A percentile compares a stretch with the other conserved stretches of the same genome.
Evolutionary conservation across 2,329 filamentous ascomycete genomes (phyloP).

Genomic region (Amylocarpus encephaloides): DNA sequence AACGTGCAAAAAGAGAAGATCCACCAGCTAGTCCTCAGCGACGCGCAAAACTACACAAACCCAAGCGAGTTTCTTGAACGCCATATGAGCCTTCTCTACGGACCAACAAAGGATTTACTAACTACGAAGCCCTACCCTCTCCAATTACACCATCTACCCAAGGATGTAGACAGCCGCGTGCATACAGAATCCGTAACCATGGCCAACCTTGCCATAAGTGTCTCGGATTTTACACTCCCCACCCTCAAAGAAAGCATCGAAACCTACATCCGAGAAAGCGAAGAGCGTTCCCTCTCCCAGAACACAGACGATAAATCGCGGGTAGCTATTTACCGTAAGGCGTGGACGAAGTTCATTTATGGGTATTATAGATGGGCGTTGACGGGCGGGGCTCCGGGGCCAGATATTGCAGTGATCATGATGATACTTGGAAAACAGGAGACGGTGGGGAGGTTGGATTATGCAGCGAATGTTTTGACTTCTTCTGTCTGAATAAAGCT

Average conservation of each 20-base stretch:
- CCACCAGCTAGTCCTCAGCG: slow-evolving; percentile 43
- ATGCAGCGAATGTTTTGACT: slow-evolving; percentile 15
- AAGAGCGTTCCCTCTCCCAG: too few relatives aligned
- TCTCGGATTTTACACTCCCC: background rate
- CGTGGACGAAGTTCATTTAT: slow-evolving; percentile 41
- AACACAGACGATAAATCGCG: too few relatives aligned
- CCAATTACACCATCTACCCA: background rate
- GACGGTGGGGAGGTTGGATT: slow-evolving; percentile 35
- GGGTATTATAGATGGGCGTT: slow-evolving; percentile 52
- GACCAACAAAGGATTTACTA: slow-evolving; percentile 20
- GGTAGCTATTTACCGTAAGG: background rate
- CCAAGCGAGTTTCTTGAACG: slow-evolving; percentile 48
- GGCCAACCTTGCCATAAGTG: too few relatives aligned
- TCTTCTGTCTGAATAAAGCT: too few relatives aligned
- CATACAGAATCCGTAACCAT: too few relatives aligned
- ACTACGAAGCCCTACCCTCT: background rate
- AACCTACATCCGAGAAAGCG: too few relatives aligned
- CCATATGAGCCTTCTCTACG: slow-evolving; percentile 52
- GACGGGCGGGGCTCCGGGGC: slow-evolving; percentile 45
- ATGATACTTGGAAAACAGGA: slow-evolving; percentile 47
- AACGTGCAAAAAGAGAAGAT: slow-evolving; percentile 37
- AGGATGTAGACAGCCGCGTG: background rate
- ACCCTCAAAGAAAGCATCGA: background rate
- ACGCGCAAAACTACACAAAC: slow-evolving; percentile 52
- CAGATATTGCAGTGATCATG: slow-evolving; percentile 47